Percentiles rank a stretch among this genome's conserved stretches.
Conservation (phyloP, 306 rosid genomes). For the Lathyrus aphaca region DNA sequence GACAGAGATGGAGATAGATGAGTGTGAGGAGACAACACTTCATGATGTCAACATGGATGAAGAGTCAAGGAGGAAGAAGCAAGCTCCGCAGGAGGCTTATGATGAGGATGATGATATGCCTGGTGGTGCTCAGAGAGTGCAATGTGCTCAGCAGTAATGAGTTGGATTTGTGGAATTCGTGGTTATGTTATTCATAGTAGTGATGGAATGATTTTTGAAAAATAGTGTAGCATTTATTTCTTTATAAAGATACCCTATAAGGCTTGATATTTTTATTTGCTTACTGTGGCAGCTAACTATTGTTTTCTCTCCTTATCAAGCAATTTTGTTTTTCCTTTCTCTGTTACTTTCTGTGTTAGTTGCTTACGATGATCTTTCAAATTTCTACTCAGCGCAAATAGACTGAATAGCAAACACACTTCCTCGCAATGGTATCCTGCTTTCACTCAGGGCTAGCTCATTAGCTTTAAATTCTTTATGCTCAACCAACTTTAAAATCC, state of each 20-base stretch:
- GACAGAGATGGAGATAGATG: conserved; percentile 85
- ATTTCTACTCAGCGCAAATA: too few relatives aligned
- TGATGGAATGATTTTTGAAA: conserved; percentile 16
- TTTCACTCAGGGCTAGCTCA: too few relatives aligned
- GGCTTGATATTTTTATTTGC: background rate
- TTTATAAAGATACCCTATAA: background rate
- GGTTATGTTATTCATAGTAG: background rate
- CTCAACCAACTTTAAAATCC: too few relatives aligned
- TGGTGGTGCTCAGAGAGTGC: conserved; percentile 90
- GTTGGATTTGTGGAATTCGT: background rate
- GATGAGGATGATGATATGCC: conserved; percentile 82
- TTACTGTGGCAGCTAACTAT: background rate
- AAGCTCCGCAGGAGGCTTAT: conserved; percentile 70
- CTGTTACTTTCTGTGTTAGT: background rate
- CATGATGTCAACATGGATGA: conserved; percentile 85
- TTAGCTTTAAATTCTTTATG: too few relatives aligned
- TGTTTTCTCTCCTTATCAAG: background rate
- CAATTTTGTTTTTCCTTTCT: too few relatives aligned
- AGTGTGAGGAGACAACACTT: conserved; percentile 88
- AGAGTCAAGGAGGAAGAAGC: conserved; percentile 75
- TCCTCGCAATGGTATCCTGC: too few relatives aligned
- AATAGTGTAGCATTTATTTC: conserved; percentile 28
- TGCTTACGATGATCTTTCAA: too few relatives aligned
- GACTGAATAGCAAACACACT: too few relatives aligned
- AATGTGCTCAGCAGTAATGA: conserved; percentile 82